Percentiles rank a stretch among this genome's conserved stretches.
Evolutionary conservation across 371 early-diverging fungal species (phyloP).

Genomic region (Phascolomyces articulosus): DNA sequence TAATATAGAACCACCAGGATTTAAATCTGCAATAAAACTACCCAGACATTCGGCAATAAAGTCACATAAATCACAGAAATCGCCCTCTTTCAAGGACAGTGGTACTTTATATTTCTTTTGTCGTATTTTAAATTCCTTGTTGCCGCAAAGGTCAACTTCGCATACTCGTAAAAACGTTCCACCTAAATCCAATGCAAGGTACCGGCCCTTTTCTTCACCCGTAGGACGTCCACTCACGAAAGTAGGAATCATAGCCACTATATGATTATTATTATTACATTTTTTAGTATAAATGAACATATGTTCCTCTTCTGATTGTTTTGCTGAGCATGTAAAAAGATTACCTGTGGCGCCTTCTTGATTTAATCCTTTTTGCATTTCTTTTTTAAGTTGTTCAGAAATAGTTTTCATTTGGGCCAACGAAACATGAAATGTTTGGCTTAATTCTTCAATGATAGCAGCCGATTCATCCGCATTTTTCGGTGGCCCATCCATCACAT

Average conservation of each 20-base stretch:
- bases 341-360: slow-evolving; percentile 57
- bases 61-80: slow-evolving; percentile 73
- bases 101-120: slow-evolving; percentile 78
- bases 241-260: slow-evolving; percentile 75
- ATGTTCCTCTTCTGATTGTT: too few relatives aligned
- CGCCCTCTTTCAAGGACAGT: slow-evolving; percentile 44
- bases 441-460: slow-evolving; percentile 7
- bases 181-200: slow-evolving; percentile 91
- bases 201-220: slow-evolving; percentile 83
- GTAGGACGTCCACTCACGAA: slow-evolving; percentile 81
- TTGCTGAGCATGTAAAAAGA: slow-evolving; percentile 1
- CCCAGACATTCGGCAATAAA: slow-evolving; percentile 89
- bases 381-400: slow-evolving; percentile 64
- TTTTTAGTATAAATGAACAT: too few relatives aligned
- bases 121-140: slow-evolving; percentile 51
- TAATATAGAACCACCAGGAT: too few relatives aligned
- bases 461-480: slow-evolving; percentile 1
- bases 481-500: not conserved
- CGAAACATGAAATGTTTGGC: slow-evolving; percentile 53
- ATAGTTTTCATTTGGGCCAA: slow-evolving; percentile 61
- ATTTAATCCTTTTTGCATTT: slow-evolving; percentile 76
- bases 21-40: slow-evolving; percentile 62
- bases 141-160: slow-evolving; percentile 75
- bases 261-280: not conserved
- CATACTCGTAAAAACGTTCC: slow-evolving; percentile 94